Base-by-base conservation (phyloP, 345 rosid genomes). In the Gossypioides kirkii region DNA sequence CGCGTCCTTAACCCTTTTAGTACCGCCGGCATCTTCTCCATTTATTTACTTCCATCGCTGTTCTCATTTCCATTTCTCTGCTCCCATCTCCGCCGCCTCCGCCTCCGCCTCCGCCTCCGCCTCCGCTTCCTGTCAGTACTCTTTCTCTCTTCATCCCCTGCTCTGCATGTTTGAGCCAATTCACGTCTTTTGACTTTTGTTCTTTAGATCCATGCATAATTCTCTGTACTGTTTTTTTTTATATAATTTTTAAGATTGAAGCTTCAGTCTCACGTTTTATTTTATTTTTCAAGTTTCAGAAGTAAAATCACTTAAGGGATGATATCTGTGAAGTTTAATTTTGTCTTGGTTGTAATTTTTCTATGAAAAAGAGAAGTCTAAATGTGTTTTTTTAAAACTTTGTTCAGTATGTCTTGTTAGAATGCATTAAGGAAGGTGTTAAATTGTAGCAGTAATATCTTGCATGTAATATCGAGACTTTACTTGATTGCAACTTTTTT, bases 1-100 rank as follows among this genome's bases (percentile, higher is more conserved):
- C 54, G 77, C 73, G 6, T 76, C 83, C 28, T 71, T 80, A 41
- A 64, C 75, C 38, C 58, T 82, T n/a, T 63, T 67, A 38, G 83
- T 82, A 25, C 78, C 81, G 71, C 88, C 91, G 82, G 79, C 76
- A 32, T 73, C 86, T 69, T 38, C 84, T 12, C 82, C 83, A 22
- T 69, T 82, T 25, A 73, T 83, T 66, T 77, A 85, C 69, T 69
- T 84, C 74, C 69, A 28, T 82, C 77, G 79, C 20, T 66, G 78
- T 53, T 70, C 85, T 42, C 80, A 7, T 25, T 43, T 77, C 25
- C 85, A 25, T 76, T 77, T 4, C 16, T 28, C 50, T 41, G 32
- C 52, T 36, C 16, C 25, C 14, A 3, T 17, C 46, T n/a, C 7
- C 25, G 22, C 61, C 12, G 25, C 78, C 75, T 32, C 38, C 38